Conservation (phyloP, 2,329 filamentous ascomycete genomes). For the Penicillium sp. region DNA sequence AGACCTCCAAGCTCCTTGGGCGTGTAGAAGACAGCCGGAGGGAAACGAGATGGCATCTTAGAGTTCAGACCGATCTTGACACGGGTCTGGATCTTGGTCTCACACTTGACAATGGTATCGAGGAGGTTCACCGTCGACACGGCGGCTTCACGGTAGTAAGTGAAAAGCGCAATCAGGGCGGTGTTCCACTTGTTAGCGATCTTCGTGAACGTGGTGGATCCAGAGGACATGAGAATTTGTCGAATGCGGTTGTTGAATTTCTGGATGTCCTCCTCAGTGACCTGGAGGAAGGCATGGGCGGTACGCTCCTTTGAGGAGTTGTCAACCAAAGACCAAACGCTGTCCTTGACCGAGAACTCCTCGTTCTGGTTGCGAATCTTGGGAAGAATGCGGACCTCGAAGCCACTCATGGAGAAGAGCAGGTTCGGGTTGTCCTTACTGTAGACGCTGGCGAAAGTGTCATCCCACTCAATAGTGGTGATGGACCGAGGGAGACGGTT, state of each 20-base stretch:
- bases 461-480: conserved; percentile 98
- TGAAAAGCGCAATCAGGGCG: conserved; percentile 91
- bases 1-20: conserved; percentile 95
- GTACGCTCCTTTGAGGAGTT: conserved; percentile 96
- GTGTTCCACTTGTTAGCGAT: conserved; percentile 99
- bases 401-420: conserved; percentile 95
- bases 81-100: conserved; percentile 98
- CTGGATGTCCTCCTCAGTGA: conserved; percentile 94
- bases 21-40: conserved; percentile 96
- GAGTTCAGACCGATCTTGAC: conserved; percentile 99
- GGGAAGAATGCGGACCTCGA: conserved; percentile 91
- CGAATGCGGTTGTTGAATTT: conserved; percentile 99
- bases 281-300: conserved; percentile 93
- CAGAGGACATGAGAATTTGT: conserved; percentile 98
- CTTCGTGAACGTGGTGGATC: conserved; percentile 98
- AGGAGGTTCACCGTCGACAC: conserved; percentile 91
- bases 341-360: conserved; percentile 95
- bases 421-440: conserved; percentile 96
- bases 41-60: conserved; percentile 98
- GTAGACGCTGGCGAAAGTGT: conserved; percentile 97
- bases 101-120: conserved; percentile 98
- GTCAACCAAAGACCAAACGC: conserved; percentile 95
- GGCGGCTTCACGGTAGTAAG: conserved; percentile 95
- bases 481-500: conserved; percentile 90
- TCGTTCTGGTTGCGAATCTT: conserved; percentile 94